Evolutionary conservation across 2,329 filamentous ascomycete species (phyloP), one percentile per base, ranked within the genome.

Genomic region (Xylogone sp.): DNA sequence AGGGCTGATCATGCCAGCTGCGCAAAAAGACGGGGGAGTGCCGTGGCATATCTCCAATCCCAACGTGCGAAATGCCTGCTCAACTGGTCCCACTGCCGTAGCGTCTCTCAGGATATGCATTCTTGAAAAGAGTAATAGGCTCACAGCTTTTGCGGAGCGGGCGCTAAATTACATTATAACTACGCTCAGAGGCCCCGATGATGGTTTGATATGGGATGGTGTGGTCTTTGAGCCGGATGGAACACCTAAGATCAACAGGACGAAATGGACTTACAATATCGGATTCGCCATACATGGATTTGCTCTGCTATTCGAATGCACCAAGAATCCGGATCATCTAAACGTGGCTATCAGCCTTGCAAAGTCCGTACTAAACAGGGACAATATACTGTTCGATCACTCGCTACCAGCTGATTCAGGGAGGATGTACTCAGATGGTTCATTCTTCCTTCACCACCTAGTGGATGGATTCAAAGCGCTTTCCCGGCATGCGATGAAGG

Each of bases 231-330:
- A 53, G 2, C 46, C 44, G 5, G 45, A 60, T 24, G 58, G 56
- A 9, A 48, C 48, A 2, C 45, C 18, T 4, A 52, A 57, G 10
- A 49, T 58, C 19, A 54, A 57, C 20, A 54, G 51, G 21, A 57
- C 49, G 52, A 60, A 57, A 45, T 60, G 58, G 58, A 56, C 53
- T 2, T 60, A 58, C 39, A 60, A 60, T 24, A 55, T 46, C 18
- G 57, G 56, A 8, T 58, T 59, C 10, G 56, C 52, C 3, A 57
- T 60, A 24, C 58, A 60, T 21, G 54, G 53, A 2, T 58, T 58
- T 29, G 47, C 48, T 1, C 45, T 60, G 10, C 49, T 57, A 2
- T 56, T 46, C 22, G 49, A 55, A 19, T 29, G 49, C 1, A 56
- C 54, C 2, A 31, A 47, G 3, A 43, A 52, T 4, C 44, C 19